A percentile compares a stretch with the other conserved stretches of the same genome.
Conservation (phyloP, 1,284 basidiomycete species). For the Ustilago vetiveriae region DNA sequence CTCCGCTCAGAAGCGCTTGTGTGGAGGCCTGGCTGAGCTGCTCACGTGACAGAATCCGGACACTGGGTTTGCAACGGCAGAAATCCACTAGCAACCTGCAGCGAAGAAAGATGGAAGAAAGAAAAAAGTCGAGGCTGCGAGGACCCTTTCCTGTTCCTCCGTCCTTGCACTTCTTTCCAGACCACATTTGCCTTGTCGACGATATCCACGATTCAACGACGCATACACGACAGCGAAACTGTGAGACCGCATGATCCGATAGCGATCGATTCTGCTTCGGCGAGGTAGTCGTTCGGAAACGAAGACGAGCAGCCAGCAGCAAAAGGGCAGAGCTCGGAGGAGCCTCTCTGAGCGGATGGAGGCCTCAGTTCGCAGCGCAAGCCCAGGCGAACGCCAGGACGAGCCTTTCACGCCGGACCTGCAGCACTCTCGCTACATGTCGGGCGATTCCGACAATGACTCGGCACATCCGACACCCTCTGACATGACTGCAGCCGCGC, state of each 20-base stretch:
- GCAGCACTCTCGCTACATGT: conserved; percentile 22
- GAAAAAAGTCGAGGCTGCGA: conserved; percentile 15
- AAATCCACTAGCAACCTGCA: neutral
- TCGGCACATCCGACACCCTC: conserved; percentile 38
- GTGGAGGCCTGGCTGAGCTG: conserved; percentile 33
- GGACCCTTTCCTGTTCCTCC: conserved; percentile 8
- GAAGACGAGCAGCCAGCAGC: neutral
- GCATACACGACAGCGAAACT: no score
- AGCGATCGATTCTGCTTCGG: no score
- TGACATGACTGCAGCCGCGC: conserved; percentile 18
- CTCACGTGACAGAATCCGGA: conserved; percentile 29
- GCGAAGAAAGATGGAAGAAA: neutral
- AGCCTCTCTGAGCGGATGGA: conserved; percentile 36
- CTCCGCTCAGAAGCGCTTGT: no score
- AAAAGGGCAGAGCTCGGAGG: neutral
- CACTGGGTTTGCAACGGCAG: neutral
- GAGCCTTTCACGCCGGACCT: conserved; percentile 28
- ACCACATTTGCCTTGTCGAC: no score
- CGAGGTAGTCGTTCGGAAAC: no score
- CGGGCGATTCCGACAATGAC: conserved; percentile 45
- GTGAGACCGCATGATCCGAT: no score
- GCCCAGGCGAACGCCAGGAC: conserved; percentile 5
- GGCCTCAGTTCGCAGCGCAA: conserved; percentile 2
- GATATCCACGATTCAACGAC: no score
- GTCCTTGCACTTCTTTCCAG: neutral